Conservation (phyloP, 2,329 filamentous ascomycete genomes). For the Stachybotrys chartarum region DNA sequence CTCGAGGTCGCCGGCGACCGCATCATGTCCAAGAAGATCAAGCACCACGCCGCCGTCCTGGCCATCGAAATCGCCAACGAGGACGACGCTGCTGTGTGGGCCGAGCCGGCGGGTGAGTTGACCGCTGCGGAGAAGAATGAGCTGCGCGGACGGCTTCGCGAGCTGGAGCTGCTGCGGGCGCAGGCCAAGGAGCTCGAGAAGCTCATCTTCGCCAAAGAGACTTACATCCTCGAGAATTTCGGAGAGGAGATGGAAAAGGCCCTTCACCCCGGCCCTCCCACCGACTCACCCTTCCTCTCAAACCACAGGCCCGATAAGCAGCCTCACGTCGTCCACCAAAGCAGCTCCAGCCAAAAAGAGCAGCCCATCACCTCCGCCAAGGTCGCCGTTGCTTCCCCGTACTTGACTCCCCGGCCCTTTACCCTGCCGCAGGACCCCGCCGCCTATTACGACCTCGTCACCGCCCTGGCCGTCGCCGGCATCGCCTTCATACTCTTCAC, state of each 20-base stretch:
- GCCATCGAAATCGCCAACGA: background rate
- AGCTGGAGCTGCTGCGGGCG: slow-evolving; percentile 34
- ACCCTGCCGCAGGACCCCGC: too few relatives aligned
- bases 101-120: too few relatives aligned
- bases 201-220: slow-evolving; percentile 34
- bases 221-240: slow-evolving; percentile 27
- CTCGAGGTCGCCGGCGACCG: slow-evolving; percentile 30
- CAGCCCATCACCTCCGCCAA: slow-evolving; percentile 2
- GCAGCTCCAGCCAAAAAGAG: background rate
- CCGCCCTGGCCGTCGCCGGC: slow-evolving; percentile 14
- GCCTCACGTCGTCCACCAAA: too few relatives aligned
- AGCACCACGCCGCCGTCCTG: background rate
- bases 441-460: slow-evolving; percentile 8
- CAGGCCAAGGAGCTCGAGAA: slow-evolving; percentile 33
- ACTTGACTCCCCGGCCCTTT: too few relatives aligned
- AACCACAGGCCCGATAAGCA: too few relatives aligned
- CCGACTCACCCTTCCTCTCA: too few relatives aligned
- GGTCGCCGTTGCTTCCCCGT: slow-evolving; percentile 2
- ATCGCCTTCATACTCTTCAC: slow-evolving; percentile 17
- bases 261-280: too few relatives aligned
- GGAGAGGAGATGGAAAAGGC: too few relatives aligned
- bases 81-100: background rate
- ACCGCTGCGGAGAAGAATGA: background rate
- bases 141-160: slow-evolving; percentile 12
- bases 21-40: background rate